phyloP scores from a whole-genome alignment of 176 grass and related monocot genomes.

The Phoenix roebelenii region DNA sequence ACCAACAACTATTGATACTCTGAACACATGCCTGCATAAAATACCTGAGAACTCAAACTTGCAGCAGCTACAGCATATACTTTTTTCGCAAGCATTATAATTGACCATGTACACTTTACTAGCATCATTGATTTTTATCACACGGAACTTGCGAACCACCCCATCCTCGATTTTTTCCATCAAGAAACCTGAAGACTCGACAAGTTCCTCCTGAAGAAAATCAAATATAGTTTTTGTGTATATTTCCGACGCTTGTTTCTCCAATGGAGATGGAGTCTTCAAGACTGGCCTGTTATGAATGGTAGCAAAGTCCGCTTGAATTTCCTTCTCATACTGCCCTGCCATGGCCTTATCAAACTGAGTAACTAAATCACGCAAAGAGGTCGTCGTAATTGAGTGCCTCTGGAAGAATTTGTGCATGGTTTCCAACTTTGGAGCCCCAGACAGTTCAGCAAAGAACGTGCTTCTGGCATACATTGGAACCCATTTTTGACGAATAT shows the following conservation, averaged over 20 bases:
- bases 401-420: constrained; percentile 55
- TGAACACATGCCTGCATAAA: constrained; percentile 30
- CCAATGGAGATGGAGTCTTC: constrained; percentile 41
- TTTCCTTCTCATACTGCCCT: constrained; percentile 40
- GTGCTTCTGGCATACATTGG: constrained; percentile 35
- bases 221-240: constrained; percentile 49
- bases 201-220: constrained; percentile 45
- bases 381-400: constrained; percentile 48
- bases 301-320: constrained; percentile 29
- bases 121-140: constrained; percentile 24
- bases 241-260: constrained; percentile 51
- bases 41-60: constrained; percentile 51
- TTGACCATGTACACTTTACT: constrained; percentile 31
- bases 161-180: constrained; percentile 28
- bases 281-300: constrained; percentile 31
- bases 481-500: constrained; percentile 41
- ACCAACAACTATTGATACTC: constrained; percentile 25
- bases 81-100: constrained; percentile 29
- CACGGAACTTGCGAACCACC: constrained; percentile 24
- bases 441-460: constrained; percentile 39
- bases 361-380: constrained; percentile 36
- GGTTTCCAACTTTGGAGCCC: constrained; percentile 30
- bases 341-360: constrained; percentile 55
- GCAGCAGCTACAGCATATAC: constrained; percentile 35
- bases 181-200: constrained; percentile 29